A percentile compares a stretch with the other conserved stretches of the same genome.
phyloP scores from a whole-genome alignment of 2,329 filamentous ascomycete genomes.

The Lasiodiplodia theobromae region DNA sequence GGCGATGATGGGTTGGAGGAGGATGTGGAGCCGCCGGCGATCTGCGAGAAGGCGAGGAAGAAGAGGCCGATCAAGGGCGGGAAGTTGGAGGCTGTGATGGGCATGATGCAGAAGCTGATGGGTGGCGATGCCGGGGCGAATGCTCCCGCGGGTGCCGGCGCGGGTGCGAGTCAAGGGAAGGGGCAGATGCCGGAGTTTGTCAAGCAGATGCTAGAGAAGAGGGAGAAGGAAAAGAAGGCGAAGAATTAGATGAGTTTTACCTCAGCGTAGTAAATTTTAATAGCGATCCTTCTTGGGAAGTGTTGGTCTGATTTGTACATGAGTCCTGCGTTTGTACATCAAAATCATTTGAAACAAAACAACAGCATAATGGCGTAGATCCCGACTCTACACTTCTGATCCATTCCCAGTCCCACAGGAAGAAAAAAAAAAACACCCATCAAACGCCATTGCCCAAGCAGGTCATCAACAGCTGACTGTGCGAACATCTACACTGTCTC shows the following conservation, averaged over 20 bases:
- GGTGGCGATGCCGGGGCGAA: neutral
- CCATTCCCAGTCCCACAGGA: neutral
- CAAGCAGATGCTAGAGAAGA: conserved; percentile 13
- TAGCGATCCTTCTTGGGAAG: neutral
- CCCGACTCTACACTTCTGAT: neutral
- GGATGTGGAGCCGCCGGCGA: conserved; percentile 23
- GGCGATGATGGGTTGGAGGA: conserved; percentile 31
- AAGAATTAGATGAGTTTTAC: neutral
- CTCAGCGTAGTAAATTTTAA: neutral
- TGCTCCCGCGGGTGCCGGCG: neutral
- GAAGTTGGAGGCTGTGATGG: conserved; percentile 35
- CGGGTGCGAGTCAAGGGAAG: neutral
- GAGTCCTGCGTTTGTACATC: neutral
- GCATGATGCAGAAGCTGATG: conserved; percentile 16
- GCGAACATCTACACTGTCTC: conserved; percentile 1
- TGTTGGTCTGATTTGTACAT: neutral
- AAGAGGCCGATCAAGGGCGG: conserved; percentile 41
- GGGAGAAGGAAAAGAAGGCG: conserved; percentile 10
- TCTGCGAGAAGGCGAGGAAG: conserved; percentile 39
- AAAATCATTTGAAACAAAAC: neutral
- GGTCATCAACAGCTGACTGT: neutral
- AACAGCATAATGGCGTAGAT: neutral
- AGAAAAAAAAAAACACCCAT: neutral
- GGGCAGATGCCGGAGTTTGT: conserved; percentile 19
- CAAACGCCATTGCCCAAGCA: neutral